Evolutionary conservation across 2,329 filamentous ascomycete genomes (phyloP), one percentile per base, ranked within the genome.

Genomic region (Ciborinia camelliae): DNA sequence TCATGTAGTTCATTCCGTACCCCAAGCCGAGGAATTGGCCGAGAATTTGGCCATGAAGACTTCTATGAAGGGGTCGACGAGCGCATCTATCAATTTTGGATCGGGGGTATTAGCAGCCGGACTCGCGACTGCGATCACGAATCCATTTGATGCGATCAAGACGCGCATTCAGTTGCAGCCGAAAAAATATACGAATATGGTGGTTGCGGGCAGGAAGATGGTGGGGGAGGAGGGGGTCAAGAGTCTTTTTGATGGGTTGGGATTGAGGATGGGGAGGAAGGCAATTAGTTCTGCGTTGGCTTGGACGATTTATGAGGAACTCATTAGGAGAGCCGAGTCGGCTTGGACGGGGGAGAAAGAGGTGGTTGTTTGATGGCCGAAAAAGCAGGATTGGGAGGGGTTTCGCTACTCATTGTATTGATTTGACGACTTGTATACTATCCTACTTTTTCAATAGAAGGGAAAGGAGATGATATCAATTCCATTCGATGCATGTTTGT

Each of bases 101-200:
- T 94, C 91, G 0, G 94, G 91, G 15, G 86, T 91, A 4, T 74
- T 93, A 4, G 92, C 94, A 4, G 94, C 92, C 0, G 89, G 88
- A 1, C 79, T 90, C 37, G 96, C 92, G 63, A 97, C 93, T 0
- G 88, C 89, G 4, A 82, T 98, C 45, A 97, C 95, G 10, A 99
- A 99, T 76, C 95, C 95, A 0, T 98, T 98, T 73, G 95, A 99
- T 77, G 92, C 92, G 0, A 88, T 98, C 76, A 99, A 99, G 80
- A 99, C 95, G 28, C 82, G 95, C 58, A 87, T 99, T 71, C 95
- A 99, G 79, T 82, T 99, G 41, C 91, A 96, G 80, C 95, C 95
- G 4, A 81, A 81, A 8, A 83, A 85, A 65, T 99, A 98, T 74
- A 82, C 83, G 41, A 97, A 98, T 73, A 91, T 94, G 83, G 77